Conservation (phyloP, 768 basidiomycete species). For the Fibroporia radiculosa region DNA sequence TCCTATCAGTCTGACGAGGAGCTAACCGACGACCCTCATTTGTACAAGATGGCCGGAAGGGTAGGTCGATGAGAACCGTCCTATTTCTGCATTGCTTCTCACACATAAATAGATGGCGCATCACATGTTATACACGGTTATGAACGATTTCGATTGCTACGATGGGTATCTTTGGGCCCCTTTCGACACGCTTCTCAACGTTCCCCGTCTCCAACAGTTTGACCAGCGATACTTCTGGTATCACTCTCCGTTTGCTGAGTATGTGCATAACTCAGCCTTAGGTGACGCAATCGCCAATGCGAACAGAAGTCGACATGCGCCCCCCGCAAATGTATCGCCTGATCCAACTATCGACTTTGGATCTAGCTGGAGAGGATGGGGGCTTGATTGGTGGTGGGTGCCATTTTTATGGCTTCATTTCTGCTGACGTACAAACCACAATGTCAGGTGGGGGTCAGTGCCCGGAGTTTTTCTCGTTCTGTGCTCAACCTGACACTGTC, state of each 20-base stretch:
- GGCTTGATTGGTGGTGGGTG: constrained; percentile 34
- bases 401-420: not conserved
- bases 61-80: constrained; percentile 14
- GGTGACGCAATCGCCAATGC: constrained; percentile 12
- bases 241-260: constrained; percentile 38
- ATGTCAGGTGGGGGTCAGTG: constrained; percentile 36
- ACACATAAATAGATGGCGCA: constrained; percentile 34
- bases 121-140: constrained; percentile 43
- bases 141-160: constrained; percentile 37
- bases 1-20: constrained; percentile 39
- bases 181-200: constrained; percentile 42
- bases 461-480: not conserved
- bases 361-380: constrained; percentile 34
- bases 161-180: constrained; percentile 47
- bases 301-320: constrained; percentile 24
- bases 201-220: constrained; percentile 40
- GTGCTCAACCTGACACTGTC: too few relatives aligned
- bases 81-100: not conserved
- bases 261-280: constrained; percentile 33
- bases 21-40: constrained; percentile 24
- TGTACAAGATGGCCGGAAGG: constrained; percentile 37
- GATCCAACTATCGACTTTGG: constrained; percentile 30
- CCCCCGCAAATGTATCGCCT: constrained; percentile 35
- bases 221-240: constrained; percentile 41
- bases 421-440: not conserved